A percentile compares a stretch with the other conserved stretches of the same genome.
Conservation (phyloP, 495 filamentous ascomycete species). For the Penicillium roqueforti region DNA sequence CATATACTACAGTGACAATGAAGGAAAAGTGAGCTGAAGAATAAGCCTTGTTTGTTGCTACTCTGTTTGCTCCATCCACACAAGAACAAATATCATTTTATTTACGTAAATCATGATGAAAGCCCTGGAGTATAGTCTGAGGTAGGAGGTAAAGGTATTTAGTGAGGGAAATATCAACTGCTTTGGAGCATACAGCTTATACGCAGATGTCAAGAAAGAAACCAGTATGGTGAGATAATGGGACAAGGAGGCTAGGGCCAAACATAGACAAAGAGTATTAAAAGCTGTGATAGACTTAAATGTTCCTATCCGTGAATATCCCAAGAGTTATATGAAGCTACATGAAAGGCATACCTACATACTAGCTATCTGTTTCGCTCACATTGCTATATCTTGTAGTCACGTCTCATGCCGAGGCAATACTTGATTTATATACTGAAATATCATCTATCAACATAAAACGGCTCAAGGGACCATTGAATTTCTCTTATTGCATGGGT, state of each 20-base stretch:
- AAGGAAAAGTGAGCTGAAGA: neutral
- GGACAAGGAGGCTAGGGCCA: neutral
- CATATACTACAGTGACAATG: neutral
- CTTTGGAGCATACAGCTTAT: too few species aligned
- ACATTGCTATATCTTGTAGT: neutral
- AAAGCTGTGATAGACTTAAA: neutral
- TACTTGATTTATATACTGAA: neutral
- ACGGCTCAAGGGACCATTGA: too few species aligned
- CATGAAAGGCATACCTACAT: too few species aligned
- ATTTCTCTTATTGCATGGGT: constrained; percentile 36
- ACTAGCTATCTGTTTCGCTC: too few species aligned
- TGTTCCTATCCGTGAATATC: neutral
- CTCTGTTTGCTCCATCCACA: neutral
- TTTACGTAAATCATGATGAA: too few species aligned
- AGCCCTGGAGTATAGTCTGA: too few species aligned
- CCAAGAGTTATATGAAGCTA: neutral
- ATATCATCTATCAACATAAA: too few species aligned
- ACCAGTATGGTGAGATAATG: neutral
- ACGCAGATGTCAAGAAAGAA: too few species aligned
- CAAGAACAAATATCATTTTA: too few species aligned
- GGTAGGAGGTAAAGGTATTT: too few species aligned
- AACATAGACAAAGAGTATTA: neutral
- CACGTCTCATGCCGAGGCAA: neutral
- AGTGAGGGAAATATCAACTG: too few species aligned
- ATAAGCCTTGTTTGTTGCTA: neutral